Evolutionary conservation across 805 yeast species (phyloP), one percentile per base, ranked within the genome.

Genomic region (Kodamaea lidongshanica): DNA sequence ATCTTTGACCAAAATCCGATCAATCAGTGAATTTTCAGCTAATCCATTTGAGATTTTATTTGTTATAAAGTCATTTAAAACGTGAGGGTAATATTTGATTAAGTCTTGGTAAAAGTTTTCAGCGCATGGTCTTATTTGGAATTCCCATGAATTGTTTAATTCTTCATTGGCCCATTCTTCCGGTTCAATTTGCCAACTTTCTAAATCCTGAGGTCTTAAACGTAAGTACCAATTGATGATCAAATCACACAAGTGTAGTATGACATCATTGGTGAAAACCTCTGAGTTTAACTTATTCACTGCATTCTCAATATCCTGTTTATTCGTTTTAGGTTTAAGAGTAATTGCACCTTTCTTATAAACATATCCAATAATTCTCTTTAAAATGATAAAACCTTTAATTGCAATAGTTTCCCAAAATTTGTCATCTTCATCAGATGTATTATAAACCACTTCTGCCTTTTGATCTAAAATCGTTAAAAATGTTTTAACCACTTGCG

Each of bases 111-210:
- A 87, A 41, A 86, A 77, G 48, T 78, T 78, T 43, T 85, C 95
- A 0, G 95, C 86, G 56, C 96, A 85, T 3, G 89, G 86, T 34
- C 94, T 65, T 8, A 87, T 68, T 49, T 83, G 88, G 50, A 64
- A 85, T 48, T 88, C 96, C 77, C 84, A 86, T 29, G 77, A 70
- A 7, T 23, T 16, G 12, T 23, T 16, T 34, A 79, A 59, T 42
- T 87, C 94, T 46, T 86, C 95, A 40, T 78, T 77, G 12, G 83
- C 77, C 85, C 94, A 92, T 52, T 86, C 96, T 51, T 87, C 97
- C 0, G 97, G 96, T 37, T 87, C 95, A 11, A 70, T 53, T 8
- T 65, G 51, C 97, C 97, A 92, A 21, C 74, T 61, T 43, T 83
- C 94, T 27, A 89, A 53, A 49, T 88, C 96, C 2, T 70, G 54